Evolutionary conservation across 306 rosid species (phyloP).

Genomic region (Oemleria cerasiformis): DNA sequence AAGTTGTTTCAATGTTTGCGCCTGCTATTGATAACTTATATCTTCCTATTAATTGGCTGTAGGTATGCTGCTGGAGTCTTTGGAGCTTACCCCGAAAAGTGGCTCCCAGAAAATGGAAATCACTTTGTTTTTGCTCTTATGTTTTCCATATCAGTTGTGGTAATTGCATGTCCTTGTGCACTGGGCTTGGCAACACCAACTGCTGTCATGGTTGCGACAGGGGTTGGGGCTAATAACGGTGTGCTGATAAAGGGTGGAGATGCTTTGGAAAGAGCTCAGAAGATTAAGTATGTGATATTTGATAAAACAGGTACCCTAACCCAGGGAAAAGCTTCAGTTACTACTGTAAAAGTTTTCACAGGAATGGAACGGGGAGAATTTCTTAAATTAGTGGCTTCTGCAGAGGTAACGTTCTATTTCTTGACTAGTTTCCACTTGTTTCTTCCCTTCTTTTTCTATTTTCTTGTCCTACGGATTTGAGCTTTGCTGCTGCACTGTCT

Average conservation of each 20-base stretch:
- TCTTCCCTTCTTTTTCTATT: not conserved
- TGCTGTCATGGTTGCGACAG: constrained; percentile 99
- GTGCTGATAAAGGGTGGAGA: constrained; percentile 98
- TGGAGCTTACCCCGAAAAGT: constrained; percentile 79
- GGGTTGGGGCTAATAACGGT: constrained; percentile 97
- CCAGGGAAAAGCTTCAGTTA: constrained; percentile 86
- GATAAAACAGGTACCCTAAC: constrained; percentile 99
- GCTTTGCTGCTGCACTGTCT: not conserved
- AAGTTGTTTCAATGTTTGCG: constrained; percentile 19
- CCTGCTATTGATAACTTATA: constrained; percentile 12
- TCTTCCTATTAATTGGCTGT: constrained; percentile 6
- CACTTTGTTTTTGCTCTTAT: constrained; percentile 94
- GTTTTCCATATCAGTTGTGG: constrained; percentile 95
- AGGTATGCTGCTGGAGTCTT: constrained; percentile 82
- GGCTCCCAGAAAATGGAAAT: constrained; percentile 91
- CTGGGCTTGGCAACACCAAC: constrained; percentile 99
- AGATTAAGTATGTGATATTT: constrained; percentile 79
- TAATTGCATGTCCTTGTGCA: constrained; percentile 98
- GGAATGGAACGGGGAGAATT: constrained; percentile 90
- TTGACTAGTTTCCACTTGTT: constrained; percentile 15
- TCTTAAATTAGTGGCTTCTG: constrained; percentile 95
- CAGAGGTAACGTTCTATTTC: constrained; percentile 66
- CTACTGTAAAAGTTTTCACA: constrained; percentile 70
- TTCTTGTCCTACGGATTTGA: not conserved
- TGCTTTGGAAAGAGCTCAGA: constrained; percentile 93